Evolutionary conservation across 257 asterid species (phyloP).

Genomic region (Ocimum tenuiflorum): DNA sequence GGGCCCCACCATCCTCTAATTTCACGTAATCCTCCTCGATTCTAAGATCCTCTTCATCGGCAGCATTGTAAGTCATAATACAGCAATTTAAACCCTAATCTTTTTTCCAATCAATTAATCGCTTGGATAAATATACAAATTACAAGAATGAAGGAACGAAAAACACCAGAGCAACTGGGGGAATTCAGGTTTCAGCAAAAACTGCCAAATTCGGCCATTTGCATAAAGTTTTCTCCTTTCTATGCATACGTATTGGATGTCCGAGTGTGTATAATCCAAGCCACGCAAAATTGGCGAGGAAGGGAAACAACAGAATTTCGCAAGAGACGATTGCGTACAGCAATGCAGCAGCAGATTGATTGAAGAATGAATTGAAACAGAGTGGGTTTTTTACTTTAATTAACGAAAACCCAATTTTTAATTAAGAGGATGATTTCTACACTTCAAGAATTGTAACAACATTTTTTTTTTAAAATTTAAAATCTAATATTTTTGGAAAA

Average conservation of each 20-base stretch:
- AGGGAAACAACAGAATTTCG: background rate
- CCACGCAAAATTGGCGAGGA: background rate
- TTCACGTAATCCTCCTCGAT: conserved; percentile 51
- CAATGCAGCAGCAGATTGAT: background rate
- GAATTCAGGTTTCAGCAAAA: conserved; percentile 21
- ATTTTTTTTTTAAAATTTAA: too few relatives aligned
- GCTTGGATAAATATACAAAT: background rate
- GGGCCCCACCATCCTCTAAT: conserved; percentile 43
- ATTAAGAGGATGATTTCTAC: too few relatives aligned
- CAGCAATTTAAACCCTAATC: conserved; percentile 13
- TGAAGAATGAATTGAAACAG: background rate
- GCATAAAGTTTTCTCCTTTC: background rate
- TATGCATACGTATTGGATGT: background rate
- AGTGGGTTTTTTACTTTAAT: background rate
- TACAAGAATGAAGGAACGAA: background rate
- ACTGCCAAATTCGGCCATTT: conserved; percentile 16
- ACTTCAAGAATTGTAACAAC: too few relatives aligned
- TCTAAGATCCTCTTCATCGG: conserved; percentile 37
- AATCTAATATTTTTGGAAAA: too few relatives aligned
- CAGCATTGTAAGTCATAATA: conserved; percentile 39
- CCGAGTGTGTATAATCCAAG: background rate
- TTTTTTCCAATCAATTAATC: conserved; percentile 1
- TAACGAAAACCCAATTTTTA: background rate
- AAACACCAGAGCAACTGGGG: conserved; percentile 10
- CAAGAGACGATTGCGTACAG: background rate